phyloP scores from a whole-genome alignment of 208 protist genomes.

The Naegleria fowleri region DNA sequence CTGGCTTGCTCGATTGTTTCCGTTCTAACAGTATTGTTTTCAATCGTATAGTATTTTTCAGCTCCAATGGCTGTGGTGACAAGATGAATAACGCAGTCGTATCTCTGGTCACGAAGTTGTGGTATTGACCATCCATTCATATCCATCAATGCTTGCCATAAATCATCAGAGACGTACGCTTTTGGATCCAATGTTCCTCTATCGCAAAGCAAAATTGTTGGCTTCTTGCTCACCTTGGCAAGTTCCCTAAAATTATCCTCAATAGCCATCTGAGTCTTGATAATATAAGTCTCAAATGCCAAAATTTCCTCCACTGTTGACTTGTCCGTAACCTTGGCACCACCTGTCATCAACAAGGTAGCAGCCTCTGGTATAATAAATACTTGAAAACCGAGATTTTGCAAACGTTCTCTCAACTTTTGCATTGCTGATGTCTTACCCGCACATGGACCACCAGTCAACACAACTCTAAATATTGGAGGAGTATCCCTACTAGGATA shows the following conservation, averaged over 20 bases:
- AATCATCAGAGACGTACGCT: slow-evolving; percentile 61
- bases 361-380: slow-evolving; percentile 1
- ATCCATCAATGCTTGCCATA: slow-evolving; percentile 44
- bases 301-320: background rate
- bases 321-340: background rate
- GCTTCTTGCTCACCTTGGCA: slow-evolving; percentile 14
- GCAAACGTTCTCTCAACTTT: background rate
- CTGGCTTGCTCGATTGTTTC: slow-evolving; percentile 63
- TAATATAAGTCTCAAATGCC: background rate
- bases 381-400: slow-evolving; percentile 1
- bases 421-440: background rate
- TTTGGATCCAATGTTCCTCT: slow-evolving; percentile 59
- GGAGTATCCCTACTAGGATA: background rate
- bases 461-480: slow-evolving; percentile 12
- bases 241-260: background rate
- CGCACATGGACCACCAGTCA: slow-evolving; percentile 25
- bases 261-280: slow-evolving; percentile 3
- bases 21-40: slow-evolving; percentile 54
- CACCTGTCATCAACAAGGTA: background rate
- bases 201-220: slow-evolving; percentile 54
- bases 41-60: slow-evolving; percentile 54
- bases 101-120: background rate
- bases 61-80: slow-evolving; percentile 66
- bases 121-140: background rate
- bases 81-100: slow-evolving; percentile 47